phyloP scores from a whole-genome alignment of 2,329 filamentous ascomycete genomes.

The Aspergillus fumigatiaffinis region DNA sequence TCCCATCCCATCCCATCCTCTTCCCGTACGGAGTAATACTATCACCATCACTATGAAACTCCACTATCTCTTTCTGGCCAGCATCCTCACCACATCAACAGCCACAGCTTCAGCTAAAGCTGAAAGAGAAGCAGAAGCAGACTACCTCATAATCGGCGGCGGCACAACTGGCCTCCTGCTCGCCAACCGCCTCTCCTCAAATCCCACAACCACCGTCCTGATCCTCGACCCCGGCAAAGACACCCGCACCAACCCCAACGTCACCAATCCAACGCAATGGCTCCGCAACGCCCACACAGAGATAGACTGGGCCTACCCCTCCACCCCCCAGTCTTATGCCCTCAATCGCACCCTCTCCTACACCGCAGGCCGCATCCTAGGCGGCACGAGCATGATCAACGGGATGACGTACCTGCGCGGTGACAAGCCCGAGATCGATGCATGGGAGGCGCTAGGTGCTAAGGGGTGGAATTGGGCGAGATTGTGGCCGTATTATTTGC shows the following conservation, averaged over 20 bases:
- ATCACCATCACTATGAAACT: background rate
- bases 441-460: slow-evolving; percentile 31
- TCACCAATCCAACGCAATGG: background rate
- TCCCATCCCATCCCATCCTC: background rate
- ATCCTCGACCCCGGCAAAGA: background rate
- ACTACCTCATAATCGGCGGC: background rate
- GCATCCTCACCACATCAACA: too few species aligned
- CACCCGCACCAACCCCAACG: background rate
- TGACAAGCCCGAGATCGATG: slow-evolving; percentile 26
- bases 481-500: slow-evolving; percentile 1
- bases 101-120: too few species aligned
- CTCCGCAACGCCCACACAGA: background rate
- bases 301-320: background rate
- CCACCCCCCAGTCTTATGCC: background rate
- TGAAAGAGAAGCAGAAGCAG: background rate
- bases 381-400: slow-evolving; percentile 34
- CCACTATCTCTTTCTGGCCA: too few species aligned
- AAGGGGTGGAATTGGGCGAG: slow-evolving; percentile 22
- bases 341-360: background rate
- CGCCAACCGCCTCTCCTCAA: background rate
- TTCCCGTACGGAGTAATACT: background rate
- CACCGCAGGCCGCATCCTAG: slow-evolving; percentile 15
- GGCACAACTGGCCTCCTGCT: background rate
- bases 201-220: background rate
- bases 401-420: slow-evolving; percentile 43